Evolutionary conservation across 805 yeast species (phyloP).

Genomic region (Barnettozyma pratensis): DNA sequence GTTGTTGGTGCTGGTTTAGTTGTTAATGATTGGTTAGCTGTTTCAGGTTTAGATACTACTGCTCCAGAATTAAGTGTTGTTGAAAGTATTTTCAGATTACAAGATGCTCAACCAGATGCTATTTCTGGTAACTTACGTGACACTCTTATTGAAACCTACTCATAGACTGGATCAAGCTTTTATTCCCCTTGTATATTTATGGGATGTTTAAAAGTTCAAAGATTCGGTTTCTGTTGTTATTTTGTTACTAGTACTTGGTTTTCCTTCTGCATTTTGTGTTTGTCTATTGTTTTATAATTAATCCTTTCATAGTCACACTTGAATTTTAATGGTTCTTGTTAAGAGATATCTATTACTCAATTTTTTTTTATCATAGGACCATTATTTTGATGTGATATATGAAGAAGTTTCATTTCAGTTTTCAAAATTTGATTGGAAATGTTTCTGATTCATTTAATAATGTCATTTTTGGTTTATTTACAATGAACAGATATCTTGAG

Average conservation of each 20-base stretch:
- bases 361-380: background rate
- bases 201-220: background rate
- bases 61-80: conserved; percentile 97
- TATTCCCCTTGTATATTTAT: background rate
- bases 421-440: too few relatives aligned
- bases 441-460: too few relatives aligned
- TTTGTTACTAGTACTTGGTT: background rate
- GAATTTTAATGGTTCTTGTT: background rate
- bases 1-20: conserved; percentile 99
- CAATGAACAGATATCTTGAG: too few relatives aligned
- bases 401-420: background rate
- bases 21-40: conserved; percentile 97
- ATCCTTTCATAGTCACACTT: background rate
- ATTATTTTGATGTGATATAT: background rate
- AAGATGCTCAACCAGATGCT: conserved; percentile 85
- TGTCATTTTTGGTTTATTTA: too few relatives aligned
- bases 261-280: conserved; percentile 4
- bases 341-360: background rate
- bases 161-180: conserved; percentile 30
- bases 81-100: conserved; percentile 91
- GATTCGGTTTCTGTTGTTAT: background rate
- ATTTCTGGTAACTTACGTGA: conserved; percentile 84
- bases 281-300: background rate
- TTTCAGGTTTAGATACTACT: conserved; percentile 94
- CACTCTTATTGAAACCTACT: conserved; percentile 87